A percentile compares a stretch with the other conserved stretches of the same genome.
phyloP scores from a whole-genome alignment of 1,284 basidiomycete species.

The Sporisorium sorghi region DNA sequence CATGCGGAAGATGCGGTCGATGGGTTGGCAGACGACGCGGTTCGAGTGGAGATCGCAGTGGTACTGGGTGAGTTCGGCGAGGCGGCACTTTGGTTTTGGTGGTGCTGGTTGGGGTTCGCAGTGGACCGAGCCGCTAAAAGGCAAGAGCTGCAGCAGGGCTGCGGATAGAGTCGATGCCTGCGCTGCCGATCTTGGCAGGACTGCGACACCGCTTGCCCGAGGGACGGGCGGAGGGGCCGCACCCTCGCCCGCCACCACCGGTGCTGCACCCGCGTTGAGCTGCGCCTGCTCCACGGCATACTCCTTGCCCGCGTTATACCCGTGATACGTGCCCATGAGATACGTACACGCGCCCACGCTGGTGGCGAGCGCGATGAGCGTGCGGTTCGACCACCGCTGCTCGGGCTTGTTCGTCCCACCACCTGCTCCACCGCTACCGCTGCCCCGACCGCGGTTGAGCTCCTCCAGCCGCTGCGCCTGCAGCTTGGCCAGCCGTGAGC shows the following conservation, averaged over 20 bases:
- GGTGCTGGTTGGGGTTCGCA: conserved; percentile 37
- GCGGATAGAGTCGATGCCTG: not conserved
- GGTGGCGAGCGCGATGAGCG: conserved; percentile 43
- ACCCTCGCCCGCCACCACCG: not conserved
- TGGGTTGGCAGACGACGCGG: conserved; percentile 53
- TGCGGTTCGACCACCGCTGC: conserved; percentile 51
- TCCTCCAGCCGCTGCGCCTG: conserved; percentile 42
- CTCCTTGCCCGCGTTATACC: conserved; percentile 40
- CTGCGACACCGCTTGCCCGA: not conserved
- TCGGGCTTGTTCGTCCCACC: conserved; percentile 26
- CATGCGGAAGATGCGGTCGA: conserved; percentile 60
- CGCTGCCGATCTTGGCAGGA: not conserved
- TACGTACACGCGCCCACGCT: conserved; percentile 47
- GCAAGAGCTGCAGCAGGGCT: conserved; percentile 10
- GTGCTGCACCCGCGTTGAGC: not conserved
- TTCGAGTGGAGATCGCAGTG: conserved; percentile 51
- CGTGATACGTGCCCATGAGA: conserved; percentile 41
- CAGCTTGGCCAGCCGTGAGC: conserved; percentile 27
- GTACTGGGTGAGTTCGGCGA: conserved; percentile 55
- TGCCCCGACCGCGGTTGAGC: conserved; percentile 24
- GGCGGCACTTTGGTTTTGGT: conserved; percentile 19
- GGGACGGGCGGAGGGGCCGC: not conserved
- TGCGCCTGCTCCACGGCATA: conserved; percentile 19
- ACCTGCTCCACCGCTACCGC: conserved; percentile 4
- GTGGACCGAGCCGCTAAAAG: conserved; percentile 1